Evolutionary conservation across 345 rosid species (phyloP), one percentile per base, ranked within the genome.

Genomic region (Citrus hindsii): DNA sequence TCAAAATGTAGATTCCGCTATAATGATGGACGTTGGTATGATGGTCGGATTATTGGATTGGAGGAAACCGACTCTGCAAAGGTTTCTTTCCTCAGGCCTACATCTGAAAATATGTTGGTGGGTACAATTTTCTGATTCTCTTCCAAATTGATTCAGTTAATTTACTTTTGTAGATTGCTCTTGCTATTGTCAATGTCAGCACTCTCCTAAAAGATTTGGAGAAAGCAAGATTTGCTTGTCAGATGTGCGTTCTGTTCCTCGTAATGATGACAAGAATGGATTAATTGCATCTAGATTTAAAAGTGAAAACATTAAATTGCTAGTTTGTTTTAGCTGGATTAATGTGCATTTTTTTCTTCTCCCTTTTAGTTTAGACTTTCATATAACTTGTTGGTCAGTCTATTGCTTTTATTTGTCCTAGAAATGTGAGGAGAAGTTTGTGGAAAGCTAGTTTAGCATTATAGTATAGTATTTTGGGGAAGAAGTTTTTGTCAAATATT

Each of bases 81-180:
- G 91, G 81, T 96, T 66, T 80, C 95, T 84, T 94, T 94, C 85
- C 97, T 96, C 77, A 83, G 87, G 2, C 99, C 99, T 8, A 96
- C 92, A 6, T 87, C 93, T 55, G 98, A 96, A 78, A 90, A 84
- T 74, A 94, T 92, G 99, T 67, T 87, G 97, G 99, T 96, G 80
- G 56, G 91, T 77, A 42, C 73, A 22, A 58, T 6, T 18, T 71
- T 68, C 32, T 12, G 19, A 38, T 56, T 28, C 24, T 69, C 24
- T 74, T 69, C n/a, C 60, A 62, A 59, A 24, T 59, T 25, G 22
- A 32, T 73, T 73, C 30, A 22, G 16, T 42, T 46, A 19, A 48
- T 46, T 19, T 63, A 32, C 21, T 53, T 71, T 71, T 32, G 42
- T 71, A 28, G 46, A 19, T 71, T 53, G n/a, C 40, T 4, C 66